Evolutionary conservation across 768 basidiomycete genomes (phyloP).

Genomic region (Phaffia australis): DNA sequence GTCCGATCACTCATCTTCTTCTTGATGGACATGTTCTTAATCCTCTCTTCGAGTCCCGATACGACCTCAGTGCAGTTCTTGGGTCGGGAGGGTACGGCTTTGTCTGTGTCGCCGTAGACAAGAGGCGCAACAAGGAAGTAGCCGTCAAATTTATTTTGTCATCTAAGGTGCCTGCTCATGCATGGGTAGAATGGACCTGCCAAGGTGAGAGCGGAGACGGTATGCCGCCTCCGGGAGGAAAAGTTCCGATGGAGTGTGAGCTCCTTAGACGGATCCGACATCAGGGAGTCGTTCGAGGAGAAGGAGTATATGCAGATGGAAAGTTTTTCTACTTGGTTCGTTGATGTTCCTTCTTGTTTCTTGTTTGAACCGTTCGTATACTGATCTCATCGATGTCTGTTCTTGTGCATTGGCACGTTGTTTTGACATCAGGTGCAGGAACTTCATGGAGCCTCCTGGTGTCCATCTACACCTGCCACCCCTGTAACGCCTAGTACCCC

Average conservation of each 20-base stretch:
- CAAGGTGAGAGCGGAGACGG: conserved; percentile 26
- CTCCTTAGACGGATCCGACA: conserved; percentile 64
- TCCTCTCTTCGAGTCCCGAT: conserved; percentile 33
- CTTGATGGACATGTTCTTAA: conserved; percentile 28
- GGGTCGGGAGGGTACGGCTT: conserved; percentile 92
- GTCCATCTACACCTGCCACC: conserved; percentile 20
- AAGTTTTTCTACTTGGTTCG: conserved; percentile 77
- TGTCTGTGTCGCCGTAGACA: conserved; percentile 73
- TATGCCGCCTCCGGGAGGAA: conserved; percentile 17
- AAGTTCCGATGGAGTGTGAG: conserved; percentile 68
- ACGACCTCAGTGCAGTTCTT: conserved; percentile 41
- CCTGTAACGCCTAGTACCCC: neutral
- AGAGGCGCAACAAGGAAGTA: conserved; percentile 53
- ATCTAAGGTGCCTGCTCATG: conserved; percentile 36
- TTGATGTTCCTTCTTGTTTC: conserved; percentile 21
- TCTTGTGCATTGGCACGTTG: conserved; percentile 17
- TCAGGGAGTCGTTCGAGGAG: conserved; percentile 67
- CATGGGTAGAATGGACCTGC: conserved; percentile 35
- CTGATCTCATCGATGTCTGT: neutral
- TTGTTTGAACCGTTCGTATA: neutral
- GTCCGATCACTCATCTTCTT: conserved; percentile 12
- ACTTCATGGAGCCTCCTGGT: conserved; percentile 84
- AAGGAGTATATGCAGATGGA: conserved; percentile 73
- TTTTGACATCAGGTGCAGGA: conserved; percentile 60
- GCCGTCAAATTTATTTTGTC: conserved; percentile 95